These are phyloP conservation scores for Boletus vermiculosoides DNA, from an alignment of 768 basidiomycete species.

Conservation along the genomic window DNA sequence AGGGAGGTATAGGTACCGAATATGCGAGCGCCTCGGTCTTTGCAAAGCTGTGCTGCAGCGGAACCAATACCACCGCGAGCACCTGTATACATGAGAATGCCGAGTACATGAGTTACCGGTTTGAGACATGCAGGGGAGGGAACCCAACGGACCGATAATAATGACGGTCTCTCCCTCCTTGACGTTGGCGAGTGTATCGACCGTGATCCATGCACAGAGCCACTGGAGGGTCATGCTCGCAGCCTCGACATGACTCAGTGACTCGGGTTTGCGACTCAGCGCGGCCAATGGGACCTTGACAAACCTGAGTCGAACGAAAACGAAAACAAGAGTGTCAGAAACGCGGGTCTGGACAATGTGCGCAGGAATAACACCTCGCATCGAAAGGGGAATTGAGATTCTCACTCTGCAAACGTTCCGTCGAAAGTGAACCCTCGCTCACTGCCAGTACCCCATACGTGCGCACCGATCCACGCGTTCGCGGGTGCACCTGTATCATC, in stretches of 20 bases:
- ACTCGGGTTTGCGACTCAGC: slow-evolving; percentile 32
- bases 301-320: slow-evolving; percentile 17
- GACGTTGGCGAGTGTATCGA: slow-evolving; percentile 33
- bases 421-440: slow-evolving; percentile 33
- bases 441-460: slow-evolving; percentile 37
- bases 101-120: background rate
- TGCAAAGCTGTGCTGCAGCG: slow-evolving; percentile 34
- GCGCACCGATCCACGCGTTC: slow-evolving; percentile 26
- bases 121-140: background rate
- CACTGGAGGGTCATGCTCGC: slow-evolving; percentile 36
- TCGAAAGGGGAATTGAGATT: background rate
- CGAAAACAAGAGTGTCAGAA: background rate
- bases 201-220: slow-evolving; percentile 39
- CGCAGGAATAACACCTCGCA: background rate
- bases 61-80: slow-evolving; percentile 37
- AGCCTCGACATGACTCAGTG: slow-evolving; percentile 25
- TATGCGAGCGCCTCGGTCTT: slow-evolving; percentile 31
- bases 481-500: slow-evolving; percentile 21
- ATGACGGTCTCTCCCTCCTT: slow-evolving; percentile 34
- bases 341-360: background rate
- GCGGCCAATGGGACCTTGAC: slow-evolving; percentile 29
- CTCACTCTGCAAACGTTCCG: slow-evolving; percentile 37
- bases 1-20: slow-evolving; percentile 37
- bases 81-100: slow-evolving; percentile 15
- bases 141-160: slow-evolving; percentile 26